Evolutionary conservation across 139 green algal species (phyloP).

Genomic region (Nannochloris sp.): DNA sequence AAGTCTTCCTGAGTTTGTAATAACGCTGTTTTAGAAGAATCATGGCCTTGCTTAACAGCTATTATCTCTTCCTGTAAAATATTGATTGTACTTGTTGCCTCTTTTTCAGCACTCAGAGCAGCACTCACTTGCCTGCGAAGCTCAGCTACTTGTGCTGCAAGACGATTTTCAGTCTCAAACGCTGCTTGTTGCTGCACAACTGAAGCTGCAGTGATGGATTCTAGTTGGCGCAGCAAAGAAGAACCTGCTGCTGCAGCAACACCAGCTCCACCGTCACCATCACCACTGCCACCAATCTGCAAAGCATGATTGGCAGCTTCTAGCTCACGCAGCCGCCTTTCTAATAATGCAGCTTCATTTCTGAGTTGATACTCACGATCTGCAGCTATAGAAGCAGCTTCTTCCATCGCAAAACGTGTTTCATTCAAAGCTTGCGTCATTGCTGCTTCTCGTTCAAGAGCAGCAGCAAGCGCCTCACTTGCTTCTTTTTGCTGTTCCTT

Average conservation of each 20-base stretch:
- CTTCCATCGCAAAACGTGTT: constrained; percentile 6
- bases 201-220: constrained; percentile 32
- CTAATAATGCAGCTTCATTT: constrained; percentile 13
- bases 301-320: constrained; percentile 33
- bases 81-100: background rate
- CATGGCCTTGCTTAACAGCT: background rate
- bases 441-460: constrained; percentile 30
- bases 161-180: constrained; percentile 21
- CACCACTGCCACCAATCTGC: background rate
- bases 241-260: constrained; percentile 18
- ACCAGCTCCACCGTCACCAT: too few relatives aligned
- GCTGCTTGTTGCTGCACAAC: constrained; percentile 23
- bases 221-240: constrained; percentile 47
- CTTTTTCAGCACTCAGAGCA: constrained; percentile 13
- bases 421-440: constrained; percentile 15
- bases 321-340: constrained; percentile 27
- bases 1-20: constrained; percentile 5
- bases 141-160: constrained; percentile 20
- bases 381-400: constrained; percentile 14
- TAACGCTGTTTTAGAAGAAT: constrained; percentile 6
- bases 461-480: constrained; percentile 16
- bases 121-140: constrained; percentile 3
- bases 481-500: background rate
- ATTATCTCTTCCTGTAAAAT: background rate
- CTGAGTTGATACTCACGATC: constrained; percentile 28